phyloP scores from a whole-genome alignment of 495 filamentous ascomycete species.

The Penicillium simplicissimum region DNA sequence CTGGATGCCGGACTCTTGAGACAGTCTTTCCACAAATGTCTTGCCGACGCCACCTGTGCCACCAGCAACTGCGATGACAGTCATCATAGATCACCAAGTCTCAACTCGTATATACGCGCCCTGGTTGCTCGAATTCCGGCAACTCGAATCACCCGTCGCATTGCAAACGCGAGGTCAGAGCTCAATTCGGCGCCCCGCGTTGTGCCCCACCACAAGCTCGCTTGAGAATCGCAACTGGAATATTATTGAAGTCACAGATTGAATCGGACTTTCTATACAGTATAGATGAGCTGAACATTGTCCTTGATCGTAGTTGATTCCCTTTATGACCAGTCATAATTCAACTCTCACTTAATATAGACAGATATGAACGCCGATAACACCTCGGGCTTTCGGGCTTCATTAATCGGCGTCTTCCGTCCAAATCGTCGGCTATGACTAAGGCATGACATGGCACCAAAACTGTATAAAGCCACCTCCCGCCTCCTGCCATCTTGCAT shows the following conservation, averaged over 20 bases:
- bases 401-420: conserved; percentile 20
- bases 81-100: conserved; percentile 23
- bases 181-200: conserved; percentile 11
- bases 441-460: conserved; percentile 13
- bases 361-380: conserved; percentile 9
- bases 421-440: conserved; percentile 20
- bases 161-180: not conserved
- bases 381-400: conserved; percentile 34
- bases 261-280: not conserved
- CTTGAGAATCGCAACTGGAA: not conserved
- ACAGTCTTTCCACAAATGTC: conserved; percentile 50
- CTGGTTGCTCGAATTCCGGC: not conserved
- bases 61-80: conserved; percentile 53
- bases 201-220: conserved; percentile 16
- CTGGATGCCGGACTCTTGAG: conserved; percentile 37
- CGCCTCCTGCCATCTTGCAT: not conserved
- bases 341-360: not conserved
- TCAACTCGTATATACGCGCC: not conserved
- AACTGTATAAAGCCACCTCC: conserved; percentile 27
- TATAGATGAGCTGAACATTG: not conserved
- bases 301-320: not conserved
- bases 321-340: not conserved
- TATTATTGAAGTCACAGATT: not conserved
- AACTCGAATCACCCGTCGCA: not conserved
- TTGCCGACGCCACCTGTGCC: conserved; percentile 54